phyloP scores from a whole-genome alignment of 31 red algal species.

The Odonthalia washingtoniensis region DNA sequence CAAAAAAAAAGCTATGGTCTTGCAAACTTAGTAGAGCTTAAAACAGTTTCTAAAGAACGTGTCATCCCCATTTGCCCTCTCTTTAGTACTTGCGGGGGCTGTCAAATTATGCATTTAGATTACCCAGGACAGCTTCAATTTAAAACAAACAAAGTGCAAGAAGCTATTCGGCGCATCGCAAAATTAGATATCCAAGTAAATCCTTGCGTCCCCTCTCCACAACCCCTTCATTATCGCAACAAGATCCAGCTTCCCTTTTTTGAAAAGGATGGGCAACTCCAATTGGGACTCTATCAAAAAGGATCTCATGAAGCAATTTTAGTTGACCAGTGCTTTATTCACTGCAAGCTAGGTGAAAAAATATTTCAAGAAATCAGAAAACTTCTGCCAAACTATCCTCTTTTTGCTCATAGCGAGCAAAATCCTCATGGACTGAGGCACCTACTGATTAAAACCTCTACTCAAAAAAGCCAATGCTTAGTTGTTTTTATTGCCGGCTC shows the following conservation, averaged over 20 bases:
- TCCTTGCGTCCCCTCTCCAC: background rate
- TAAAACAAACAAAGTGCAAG: constrained; percentile 72
- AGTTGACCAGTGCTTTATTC: constrained; percentile 3
- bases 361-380: constrained; percentile 15
- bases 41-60: constrained; percentile 1
- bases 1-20: constrained; percentile 7
- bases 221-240: background rate
- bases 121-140: constrained; percentile 81
- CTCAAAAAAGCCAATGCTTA: constrained; percentile 32
- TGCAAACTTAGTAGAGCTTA: background rate
- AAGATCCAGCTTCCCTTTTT: constrained; percentile 10
- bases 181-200: constrained; percentile 10
- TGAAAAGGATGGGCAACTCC: constrained; percentile 9
- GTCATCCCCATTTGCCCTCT: background rate
- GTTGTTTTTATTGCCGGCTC: background rate
- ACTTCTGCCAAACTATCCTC: background rate
- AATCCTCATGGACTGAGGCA: constrained; percentile 42
- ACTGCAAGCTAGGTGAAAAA: background rate
- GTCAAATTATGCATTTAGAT: constrained; percentile 76
- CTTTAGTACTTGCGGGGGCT: constrained; percentile 83
- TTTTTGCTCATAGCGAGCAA: background rate
- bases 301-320: background rate
- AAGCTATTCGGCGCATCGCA: constrained; percentile 5
- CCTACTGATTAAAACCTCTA: constrained; percentile 32
- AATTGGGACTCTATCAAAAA: constrained; percentile 1